Base-by-base conservation (phyloP, 768 basidiomycete species). In the Nevesoporus exiguus region DNA sequence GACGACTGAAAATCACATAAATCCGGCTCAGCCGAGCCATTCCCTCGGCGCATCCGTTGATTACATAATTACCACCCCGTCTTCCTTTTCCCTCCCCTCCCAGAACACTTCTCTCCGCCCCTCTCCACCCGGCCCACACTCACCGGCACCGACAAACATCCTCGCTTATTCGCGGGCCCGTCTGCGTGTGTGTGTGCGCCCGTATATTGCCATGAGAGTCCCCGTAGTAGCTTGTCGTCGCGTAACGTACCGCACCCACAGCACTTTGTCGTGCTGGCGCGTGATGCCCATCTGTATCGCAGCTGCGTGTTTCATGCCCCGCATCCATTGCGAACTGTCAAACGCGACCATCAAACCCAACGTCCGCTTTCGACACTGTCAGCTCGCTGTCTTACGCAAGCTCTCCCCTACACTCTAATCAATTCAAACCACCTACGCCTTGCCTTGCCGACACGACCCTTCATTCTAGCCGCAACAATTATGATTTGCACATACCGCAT, bases 1-100 rank as follows among this genome's bases (percentile, higher is more conserved):
- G 27, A 13, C 40, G 22, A 36, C 40, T 13, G 39, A 40, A 40
- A 40, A 40, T 27, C 42, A 44, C 43, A 44, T 30, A 44, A 43
- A 41, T 22, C 53, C 53, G 47, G 49, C 41, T 54, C 58, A 61
- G 34, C 55, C 61, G 61, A 61, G 56, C 60, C 60, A 22, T 3
- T 14, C 29, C 22, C 24, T 54, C 56, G 60, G 61, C 24, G 2
- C 27, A n/a, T 30, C 51, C 53, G 36, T 39, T 0, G 46, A 47
- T 66, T 52, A 52, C 9, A 2, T 52, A 39, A 52, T 31, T 19
- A 29, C 11, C 4, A 17, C 30, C 49, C 27, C 7, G 3, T 21
- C 33, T 56, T 48, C 46, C 27, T 44, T 55, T 36, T 48, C 34
- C 55, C 46, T 47, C 19, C 1, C 13, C 7, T 27, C 8, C 29